phyloP scores from a whole-genome alignment of 768 basidiomycete genomes.

The Lactarius pseudohatsudake region DNA sequence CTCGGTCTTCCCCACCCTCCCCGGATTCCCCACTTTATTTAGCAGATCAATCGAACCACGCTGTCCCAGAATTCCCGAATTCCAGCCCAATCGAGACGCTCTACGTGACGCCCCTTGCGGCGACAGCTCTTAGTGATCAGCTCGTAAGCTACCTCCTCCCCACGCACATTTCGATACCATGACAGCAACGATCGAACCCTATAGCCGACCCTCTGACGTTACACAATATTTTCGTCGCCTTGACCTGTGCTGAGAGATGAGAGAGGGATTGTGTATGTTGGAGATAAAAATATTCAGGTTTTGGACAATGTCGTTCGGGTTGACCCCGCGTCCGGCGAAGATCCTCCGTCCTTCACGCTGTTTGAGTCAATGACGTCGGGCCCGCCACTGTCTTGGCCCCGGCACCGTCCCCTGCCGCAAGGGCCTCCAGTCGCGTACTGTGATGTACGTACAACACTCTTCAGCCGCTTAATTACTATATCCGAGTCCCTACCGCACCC shows the following conservation, averaged over 20 bases:
- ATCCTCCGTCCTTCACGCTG: not conserved
- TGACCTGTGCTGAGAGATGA: not conserved
- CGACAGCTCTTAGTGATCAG: constrained; percentile 1
- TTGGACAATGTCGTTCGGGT: not conserved
- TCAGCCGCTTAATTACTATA: constrained; percentile 2
- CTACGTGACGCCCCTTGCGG: not conserved
- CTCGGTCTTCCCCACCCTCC: not conserved
- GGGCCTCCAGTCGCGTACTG: not conserved
- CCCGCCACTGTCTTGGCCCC: not conserved
- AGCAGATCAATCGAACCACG: not conserved
- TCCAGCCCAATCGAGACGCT: not conserved
- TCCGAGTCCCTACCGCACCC: constrained; percentile 4
- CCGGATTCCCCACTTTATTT: not conserved
- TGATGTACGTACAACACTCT: constrained; percentile 1
- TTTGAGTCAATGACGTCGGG: constrained; percentile 17
- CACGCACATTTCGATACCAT: constrained; percentile 7
- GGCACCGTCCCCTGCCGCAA: not conserved
- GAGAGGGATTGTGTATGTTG: not conserved
- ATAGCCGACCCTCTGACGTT: constrained; percentile 19
- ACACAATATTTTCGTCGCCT: not conserved
- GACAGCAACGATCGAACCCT: constrained; percentile 15
- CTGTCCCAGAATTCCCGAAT: not conserved
- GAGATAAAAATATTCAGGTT: not conserved
- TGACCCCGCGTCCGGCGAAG: not conserved
- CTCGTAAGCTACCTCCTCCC: not conserved